Evolutionary conservation across 1,284 basidiomycete genomes (phyloP), one percentile per base, ranked within the genome.

Genomic region (Ceratobasidium sp.): DNA sequence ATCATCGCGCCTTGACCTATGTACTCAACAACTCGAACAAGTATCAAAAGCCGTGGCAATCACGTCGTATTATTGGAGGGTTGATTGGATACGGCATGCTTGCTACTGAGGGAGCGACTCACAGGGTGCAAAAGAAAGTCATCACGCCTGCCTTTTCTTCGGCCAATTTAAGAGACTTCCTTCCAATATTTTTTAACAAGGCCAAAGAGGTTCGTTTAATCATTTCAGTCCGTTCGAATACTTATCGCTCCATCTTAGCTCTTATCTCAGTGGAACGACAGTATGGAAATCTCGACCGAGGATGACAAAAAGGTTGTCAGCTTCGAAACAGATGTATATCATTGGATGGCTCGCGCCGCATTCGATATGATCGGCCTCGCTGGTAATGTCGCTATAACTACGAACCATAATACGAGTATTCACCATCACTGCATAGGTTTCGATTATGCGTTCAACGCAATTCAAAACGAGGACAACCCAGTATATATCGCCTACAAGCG

Each of bases 11-110:
- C 0, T 82, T 95, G 48, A 83, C 87, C 12, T 89, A 95, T 82
- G 86, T 95, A 20, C 85, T 94, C 76, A 94, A 93, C 83, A 87
- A 93, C 78, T 87, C 89, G 0, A 87, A 87, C 20, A 86, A 90
- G 40, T 95, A 94, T 82, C 91, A 94, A 83, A 95, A 95, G 81
- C 93, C 94, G 17, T 92, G 90, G 91, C 91, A 91, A 80, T 93
- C 93, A 1, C 90, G 93, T 52, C 86, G 87, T 52, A 83, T 94
- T 69, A 94, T 95, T 54, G 89, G 90, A n/a, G 86, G 87, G 78
- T 87, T 95, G 78, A 93, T 95, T 80, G 93, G 94, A 0, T 89
- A 89, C 79, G 93, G 82, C 77, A 80, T 74, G 70, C 48, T 74
- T 46, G 70, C 70, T 5, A 74, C 70, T 17, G 70, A 74, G 28